Evolutionary conservation across 129 eudicot genomes (phyloP).

Genomic region (Tagetes patula): DNA sequence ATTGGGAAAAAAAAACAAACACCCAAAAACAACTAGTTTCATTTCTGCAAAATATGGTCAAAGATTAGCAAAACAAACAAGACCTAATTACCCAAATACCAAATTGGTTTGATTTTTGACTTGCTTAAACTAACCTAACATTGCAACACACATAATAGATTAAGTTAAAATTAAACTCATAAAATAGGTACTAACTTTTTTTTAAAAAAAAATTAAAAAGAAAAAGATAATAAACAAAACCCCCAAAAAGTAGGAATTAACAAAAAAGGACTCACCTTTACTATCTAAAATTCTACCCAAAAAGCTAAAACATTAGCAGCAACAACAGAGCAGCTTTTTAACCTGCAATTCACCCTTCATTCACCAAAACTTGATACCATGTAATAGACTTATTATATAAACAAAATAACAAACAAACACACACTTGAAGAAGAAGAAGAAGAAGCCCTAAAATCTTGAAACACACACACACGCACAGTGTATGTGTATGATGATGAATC

Average conservation of each 20-base stretch:
- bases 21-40: conserved; percentile 4
- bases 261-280: conserved; percentile 54
- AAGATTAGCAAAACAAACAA: neutral
- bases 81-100: neutral
- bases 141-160: conserved; percentile 17
- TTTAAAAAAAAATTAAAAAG: neutral
- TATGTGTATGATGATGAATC: conserved; percentile 12
- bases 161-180: neutral
- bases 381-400: neutral
- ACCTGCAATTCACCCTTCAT: conserved; percentile 39
- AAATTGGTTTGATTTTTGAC: conserved; percentile 17
- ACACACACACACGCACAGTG: conserved; percentile 7
- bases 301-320: conserved; percentile 21
- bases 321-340: conserved; percentile 48
- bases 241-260: conserved; percentile 14
- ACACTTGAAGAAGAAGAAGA: neutral
- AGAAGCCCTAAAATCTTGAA: conserved; percentile 32
- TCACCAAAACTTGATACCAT: conserved; percentile 38
- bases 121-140: conserved; percentile 20
- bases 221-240: neutral
- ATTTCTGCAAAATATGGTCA: conserved; percentile 23
- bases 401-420: neutral
- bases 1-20: conserved; percentile 2
- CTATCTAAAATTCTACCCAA: conserved; percentile 36
- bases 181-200: neutral